Base-by-base conservation (phyloP, 805 yeast species). In the Millerago galiae region DNA sequence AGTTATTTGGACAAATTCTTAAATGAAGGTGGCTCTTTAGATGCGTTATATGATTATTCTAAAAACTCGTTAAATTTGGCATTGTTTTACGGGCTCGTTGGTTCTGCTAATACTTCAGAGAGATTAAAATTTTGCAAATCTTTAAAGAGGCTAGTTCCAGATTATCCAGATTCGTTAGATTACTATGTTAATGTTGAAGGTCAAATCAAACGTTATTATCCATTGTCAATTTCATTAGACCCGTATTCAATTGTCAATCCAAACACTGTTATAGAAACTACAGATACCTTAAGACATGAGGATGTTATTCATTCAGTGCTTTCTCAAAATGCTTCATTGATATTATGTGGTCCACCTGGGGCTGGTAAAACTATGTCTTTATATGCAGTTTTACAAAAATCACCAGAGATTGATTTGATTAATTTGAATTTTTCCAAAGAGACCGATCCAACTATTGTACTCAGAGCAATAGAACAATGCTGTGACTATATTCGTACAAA, bases 311-410 rank as follows among this genome's bases (percentile, higher is more conserved):
- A 71, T 42, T 66, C 79, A 0, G 59, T 84, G 2, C 53, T 90
- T 30, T 66, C 68, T 28, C 75, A 75, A 35, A 81, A 74, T 41
- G 64, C 65, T 32, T 77, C 95, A 0, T 58, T 87, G 14, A 67
- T 91, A 24, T 67, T 91, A 17, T 88, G 96, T 62, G 98, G 98
- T 3, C 98, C 98, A 0, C 97, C 98, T 0, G 98, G 98, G 4
- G 83, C 96, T 0, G 98, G 98, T 44, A 91, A 91, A 58, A 90
- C 98, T 0, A 90, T 91, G 98, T 79, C 90, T 0, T 62, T 91
- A 15, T 71, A 86, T 50, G 77, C 81, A 37, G 80, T 88, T 0
- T 57, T 91, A 33, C 65, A 85, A 35, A 68, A 67, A 41, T 70
- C 83, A 0, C 71, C 80, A 0, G 68, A 72, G 13, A 66, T 78